Percentiles rank a stretch among this genome's conserved stretches.
Evolutionary conservation across 345 rosid species (phyloP).

Genomic region (Eucalyptus cloeziana): DNA sequence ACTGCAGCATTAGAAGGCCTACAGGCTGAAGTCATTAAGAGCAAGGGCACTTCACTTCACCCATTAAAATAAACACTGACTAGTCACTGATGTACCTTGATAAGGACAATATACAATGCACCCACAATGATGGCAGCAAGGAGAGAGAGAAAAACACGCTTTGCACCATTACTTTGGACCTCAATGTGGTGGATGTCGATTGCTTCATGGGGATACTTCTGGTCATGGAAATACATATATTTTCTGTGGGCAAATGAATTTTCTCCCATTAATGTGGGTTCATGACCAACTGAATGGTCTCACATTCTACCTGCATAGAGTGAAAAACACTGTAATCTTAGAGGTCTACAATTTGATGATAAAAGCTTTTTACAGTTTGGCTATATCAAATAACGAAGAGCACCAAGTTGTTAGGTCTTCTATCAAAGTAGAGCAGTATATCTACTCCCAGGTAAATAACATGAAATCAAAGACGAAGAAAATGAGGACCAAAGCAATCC

Average conservation of each 20-base stretch:
- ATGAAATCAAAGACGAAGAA: background rate
- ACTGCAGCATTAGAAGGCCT: background rate
- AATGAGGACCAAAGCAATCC: background rate
- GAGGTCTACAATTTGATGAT: background rate
- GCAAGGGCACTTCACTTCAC: background rate
- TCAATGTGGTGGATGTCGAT: conserved; percentile 49
- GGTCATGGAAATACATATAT: conserved; percentile 30
- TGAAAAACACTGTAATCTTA: background rate
- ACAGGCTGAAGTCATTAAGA: background rate
- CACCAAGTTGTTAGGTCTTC: background rate
- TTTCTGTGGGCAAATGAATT: conserved; percentile 19
- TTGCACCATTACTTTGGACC: conserved; percentile 23
- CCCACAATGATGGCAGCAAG: conserved; percentile 17
- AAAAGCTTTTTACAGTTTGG: background rate
- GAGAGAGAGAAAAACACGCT: conserved; percentile 13
- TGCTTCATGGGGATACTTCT: conserved; percentile 25
- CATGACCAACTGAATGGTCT: conserved; percentile 12
- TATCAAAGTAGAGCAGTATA: background rate
- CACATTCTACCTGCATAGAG: background rate
- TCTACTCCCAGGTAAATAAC: background rate
- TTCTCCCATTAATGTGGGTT: background rate
- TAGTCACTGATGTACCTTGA: conserved; percentile 25
- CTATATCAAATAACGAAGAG: background rate
- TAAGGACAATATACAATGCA: conserved; percentile 15
- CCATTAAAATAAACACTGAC: background rate